These are phyloP conservation scores for Pezicula carpinea DNA, from an alignment of 2,329 filamentous ascomycete genomes.

Conservation along the genomic window DNA sequence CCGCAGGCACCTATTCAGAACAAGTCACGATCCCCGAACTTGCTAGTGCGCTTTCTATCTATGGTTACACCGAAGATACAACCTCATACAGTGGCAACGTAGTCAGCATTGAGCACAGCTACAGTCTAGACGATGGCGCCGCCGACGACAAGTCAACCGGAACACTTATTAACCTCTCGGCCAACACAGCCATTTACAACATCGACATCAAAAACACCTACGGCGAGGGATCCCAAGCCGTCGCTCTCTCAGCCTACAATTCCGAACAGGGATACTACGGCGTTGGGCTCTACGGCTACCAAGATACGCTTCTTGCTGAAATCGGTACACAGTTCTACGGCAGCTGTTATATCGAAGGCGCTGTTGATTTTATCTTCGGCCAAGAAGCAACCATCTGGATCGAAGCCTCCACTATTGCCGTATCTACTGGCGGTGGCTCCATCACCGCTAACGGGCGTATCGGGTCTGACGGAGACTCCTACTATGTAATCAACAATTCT, in stretches of 20 bases:
- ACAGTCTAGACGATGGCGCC: slow-evolving; percentile 33
- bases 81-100: slow-evolving; percentile 42
- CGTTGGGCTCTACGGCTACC: slow-evolving; percentile 48
- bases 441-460: slow-evolving; percentile 41
- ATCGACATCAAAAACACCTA: slow-evolving; percentile 35
- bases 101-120: slow-evolving; percentile 39
- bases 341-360: slow-evolving; percentile 50
- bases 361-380: slow-evolving; percentile 57
- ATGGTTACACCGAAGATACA: slow-evolving; percentile 45
- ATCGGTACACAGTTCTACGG: slow-evolving; percentile 51
- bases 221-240: slow-evolving; percentile 42
- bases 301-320: slow-evolving; percentile 49
- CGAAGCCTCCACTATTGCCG: slow-evolving; percentile 42
- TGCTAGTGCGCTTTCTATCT: slow-evolving; percentile 43
- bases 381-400: slow-evolving; percentile 47
- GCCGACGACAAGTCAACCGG: slow-evolving; percentile 37
- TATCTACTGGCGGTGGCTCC: slow-evolving; percentile 39
- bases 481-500: slow-evolving; percentile 52
- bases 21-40: slow-evolving; percentile 45
- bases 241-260: slow-evolving; percentile 48
- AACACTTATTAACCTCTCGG: slow-evolving; percentile 40
- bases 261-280: slow-evolving; percentile 52
- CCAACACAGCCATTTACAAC: slow-evolving; percentile 20
- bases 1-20: slow-evolving; percentile 48
- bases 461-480: slow-evolving; percentile 33